Base-by-base conservation (phyloP, 2,329 filamentous ascomycete genomes). In the Clonostachys solani region DNA sequence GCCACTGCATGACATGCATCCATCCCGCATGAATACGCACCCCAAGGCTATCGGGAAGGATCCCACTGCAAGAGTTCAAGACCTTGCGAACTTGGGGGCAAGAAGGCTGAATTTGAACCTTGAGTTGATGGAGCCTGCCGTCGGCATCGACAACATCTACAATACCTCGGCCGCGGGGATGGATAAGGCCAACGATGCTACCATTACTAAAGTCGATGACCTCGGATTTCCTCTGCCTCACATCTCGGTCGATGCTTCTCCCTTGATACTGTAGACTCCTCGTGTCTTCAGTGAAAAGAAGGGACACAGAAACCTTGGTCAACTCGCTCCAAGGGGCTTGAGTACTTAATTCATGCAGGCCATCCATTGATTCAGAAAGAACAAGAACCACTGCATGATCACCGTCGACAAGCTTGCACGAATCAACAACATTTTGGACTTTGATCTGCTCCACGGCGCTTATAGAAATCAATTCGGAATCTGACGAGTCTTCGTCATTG, bases 291-390 rank as follows among this genome's bases (percentile, higher is more conserved):
- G 82, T 62, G 49, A 75, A 74, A 17, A 90, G 68, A 29, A 74
- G 55, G 3, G 86, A 84, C 3, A 90, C 65, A 1, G 76, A 70
- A n/a, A 91, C 67, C 40, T 81, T 82, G n/a, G 83, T 81, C 12
- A 87, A 73, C 45, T 78, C 77, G 48, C 84, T 84, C 87, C 87
- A 92, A 1, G 86, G 87, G 6, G 86, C 86, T 62, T 91, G 87
- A 10, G 89, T 69, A 53, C 84, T 88, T 15, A 92, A 65, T 57
- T 87, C 81, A 42, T 81, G 78, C 33, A 77, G 75, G 2, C 85
- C 84, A 52, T 81, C 72, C 44, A 77, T 75, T 19, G 81, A 80
- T 54, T 85, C 80, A 4, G 83, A 86, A 13, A 92, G 67, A 23
- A 88, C 81, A 4, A 91, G 67, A 45, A 92, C 85, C 52, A 84